These are phyloP conservation scores for Mucor velutinosus DNA, from an alignment of 371 early-diverging fungal species.

Conservation along the genomic window DNA sequence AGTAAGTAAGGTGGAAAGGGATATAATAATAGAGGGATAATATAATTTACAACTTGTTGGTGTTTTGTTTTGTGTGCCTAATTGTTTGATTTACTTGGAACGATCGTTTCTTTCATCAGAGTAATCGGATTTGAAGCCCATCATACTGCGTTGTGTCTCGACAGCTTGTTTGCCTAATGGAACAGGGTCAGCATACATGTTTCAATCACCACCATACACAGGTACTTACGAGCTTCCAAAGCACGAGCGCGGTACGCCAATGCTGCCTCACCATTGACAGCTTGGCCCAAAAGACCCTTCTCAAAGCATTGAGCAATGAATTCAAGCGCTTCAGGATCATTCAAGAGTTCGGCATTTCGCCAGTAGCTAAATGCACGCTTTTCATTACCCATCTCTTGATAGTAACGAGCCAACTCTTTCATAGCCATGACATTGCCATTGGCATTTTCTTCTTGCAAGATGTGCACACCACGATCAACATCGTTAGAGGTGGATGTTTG, in stretches of 20 bases:
- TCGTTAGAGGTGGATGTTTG: neutral
- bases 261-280: constrained; percentile 7
- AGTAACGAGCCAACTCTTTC: constrained; percentile 20
- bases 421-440: constrained; percentile 21
- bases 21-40: neutral
- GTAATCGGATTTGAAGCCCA: constrained; percentile 26
- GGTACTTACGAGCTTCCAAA: constrained; percentile 21
- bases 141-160: constrained; percentile 23
- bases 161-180: constrained; percentile 12
- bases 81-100: neutral
- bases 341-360: constrained; percentile 8
- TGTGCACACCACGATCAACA: constrained; percentile 2
- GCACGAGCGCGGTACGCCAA: constrained; percentile 5
- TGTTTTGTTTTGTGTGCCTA: neutral
- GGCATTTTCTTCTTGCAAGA: constrained; percentile 16
- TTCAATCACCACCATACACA: neutral
- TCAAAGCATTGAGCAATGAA: constrained; percentile 15
- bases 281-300: constrained; percentile 16
- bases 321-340: constrained; percentile 27
- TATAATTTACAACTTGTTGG: constrained; percentile 2
- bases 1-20: neutral
- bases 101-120: constrained; percentile 23
- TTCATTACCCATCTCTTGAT: constrained; percentile 4
- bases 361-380: constrained; percentile 14
- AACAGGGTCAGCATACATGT: neutral